Evolutionary conservation across 768 basidiomycete species (phyloP).

Genomic region (Hericium rajendrae): DNA sequence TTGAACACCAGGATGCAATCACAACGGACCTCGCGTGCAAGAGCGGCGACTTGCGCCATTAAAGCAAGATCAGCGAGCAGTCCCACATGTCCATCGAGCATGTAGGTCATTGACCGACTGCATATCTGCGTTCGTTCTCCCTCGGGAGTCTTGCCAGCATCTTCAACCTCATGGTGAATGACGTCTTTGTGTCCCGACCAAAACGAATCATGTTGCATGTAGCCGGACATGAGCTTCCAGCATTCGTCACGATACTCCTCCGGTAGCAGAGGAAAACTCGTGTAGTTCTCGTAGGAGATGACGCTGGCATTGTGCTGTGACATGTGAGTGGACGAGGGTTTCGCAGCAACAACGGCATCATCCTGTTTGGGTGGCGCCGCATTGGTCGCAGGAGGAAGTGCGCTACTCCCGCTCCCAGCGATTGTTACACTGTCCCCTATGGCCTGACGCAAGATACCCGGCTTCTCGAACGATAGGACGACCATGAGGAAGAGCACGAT

Average conservation of each 20-base stretch:
- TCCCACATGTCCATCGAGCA: conserved; percentile 59
- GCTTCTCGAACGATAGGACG: conserved; percentile 39
- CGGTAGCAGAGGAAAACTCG: conserved; percentile 47
- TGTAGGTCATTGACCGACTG: conserved; percentile 59
- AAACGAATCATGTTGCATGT: conserved; percentile 40
- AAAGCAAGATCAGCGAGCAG: conserved; percentile 56
- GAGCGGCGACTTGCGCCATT: conserved; percentile 55
- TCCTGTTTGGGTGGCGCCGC: conserved; percentile 13
- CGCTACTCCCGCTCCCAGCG: conserved; percentile 2
- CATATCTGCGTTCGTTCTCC: conserved; percentile 27
- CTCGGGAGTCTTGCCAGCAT: conserved; percentile 21
- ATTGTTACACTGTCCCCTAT: conserved; percentile 25
- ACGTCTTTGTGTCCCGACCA: conserved; percentile 31
- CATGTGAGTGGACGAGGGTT: not conserved
- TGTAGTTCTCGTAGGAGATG: conserved; percentile 50
- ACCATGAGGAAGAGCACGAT: conserved; percentile 36
- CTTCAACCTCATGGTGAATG: conserved; percentile 21
- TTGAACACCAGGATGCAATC: not conserved
- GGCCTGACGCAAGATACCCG: conserved; percentile 36
- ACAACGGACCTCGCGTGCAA: conserved; percentile 51
- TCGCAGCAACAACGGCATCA: conserved; percentile 11
- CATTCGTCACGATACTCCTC: conserved; percentile 51
- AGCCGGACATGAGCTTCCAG: conserved; percentile 34
- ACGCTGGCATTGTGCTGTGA: conserved; percentile 2
- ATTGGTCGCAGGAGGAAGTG: conserved; percentile 10